Evolutionary conservation across 768 basidiomycete genomes (phyloP).

Genomic region (Collybia sordida): DNA sequence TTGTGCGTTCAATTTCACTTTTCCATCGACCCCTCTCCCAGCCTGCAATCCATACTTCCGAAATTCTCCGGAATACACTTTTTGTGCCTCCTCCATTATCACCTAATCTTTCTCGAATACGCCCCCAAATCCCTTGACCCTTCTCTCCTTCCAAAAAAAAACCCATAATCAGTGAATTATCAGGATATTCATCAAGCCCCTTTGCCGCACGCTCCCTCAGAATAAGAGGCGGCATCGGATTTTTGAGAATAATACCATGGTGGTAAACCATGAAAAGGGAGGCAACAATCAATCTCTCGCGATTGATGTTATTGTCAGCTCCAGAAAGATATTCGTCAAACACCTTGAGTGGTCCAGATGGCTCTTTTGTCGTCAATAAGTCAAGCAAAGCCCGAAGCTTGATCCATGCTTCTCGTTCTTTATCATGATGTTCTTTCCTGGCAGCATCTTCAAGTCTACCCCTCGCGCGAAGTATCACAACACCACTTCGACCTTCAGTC

Average conservation of each 20-base stretch:
- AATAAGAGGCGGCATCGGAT: conserved; percentile 54
- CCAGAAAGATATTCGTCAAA: conserved; percentile 34
- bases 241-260: conserved; percentile 52
- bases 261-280: conserved; percentile 62
- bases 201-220: conserved; percentile 55
- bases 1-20: conserved; percentile 67
- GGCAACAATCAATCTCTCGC: conserved; percentile 60
- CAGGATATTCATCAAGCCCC: conserved; percentile 60
- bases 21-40: conserved; percentile 78
- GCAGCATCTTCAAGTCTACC: conserved; percentile 57
- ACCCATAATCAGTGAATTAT: conserved; percentile 70
- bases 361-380: conserved; percentile 46
- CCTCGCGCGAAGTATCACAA: conserved; percentile 63
- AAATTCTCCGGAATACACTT: conserved; percentile 53
- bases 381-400: conserved; percentile 67
- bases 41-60: conserved; percentile 78
- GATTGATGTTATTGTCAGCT: conserved; percentile 22
- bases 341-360: conserved; percentile 37
- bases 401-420: conserved; percentile 64
- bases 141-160: conserved; percentile 77
- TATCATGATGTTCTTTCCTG: conserved; percentile 37
- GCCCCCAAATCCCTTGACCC: conserved; percentile 78
- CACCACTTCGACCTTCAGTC: conserved; percentile 49
- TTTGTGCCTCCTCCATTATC: conserved; percentile 49
- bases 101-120: conserved; percentile 56